Evolutionary conservation across 177 flowering plant species (phyloP), one percentile per base, ranked within the genome.

Genomic region (Vitis hybrid): DNA sequence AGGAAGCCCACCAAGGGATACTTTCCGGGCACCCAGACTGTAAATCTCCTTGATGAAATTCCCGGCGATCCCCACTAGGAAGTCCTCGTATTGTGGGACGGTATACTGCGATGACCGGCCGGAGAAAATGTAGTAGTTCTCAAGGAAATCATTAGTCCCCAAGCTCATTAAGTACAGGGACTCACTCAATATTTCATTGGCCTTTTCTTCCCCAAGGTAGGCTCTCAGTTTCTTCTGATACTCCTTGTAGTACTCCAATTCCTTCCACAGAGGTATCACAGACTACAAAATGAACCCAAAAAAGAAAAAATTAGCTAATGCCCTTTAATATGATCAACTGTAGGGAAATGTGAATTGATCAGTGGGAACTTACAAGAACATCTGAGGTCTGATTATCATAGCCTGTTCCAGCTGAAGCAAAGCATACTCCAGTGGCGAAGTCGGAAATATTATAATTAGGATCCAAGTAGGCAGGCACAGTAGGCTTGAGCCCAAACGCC

Each of bases 381-480:
- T 65, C 70, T 54, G 86, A 72, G 46, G 86, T 83, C 13, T 71
- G 82, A 75, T 79, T 83, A 62, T 83, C 84, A 35, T 72, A 83
- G 59, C 86, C 86, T 61, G 84, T 78, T 50, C 79, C 84, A 35
- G 86, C 86, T 49, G 86, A 83, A 46, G 86, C 86, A 66, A 83
- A 83, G 68, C 78, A 72, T 51, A 83, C 86, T 1, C 86, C 86
- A 30, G 79, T 79, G 35, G 84, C 82, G 14, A 83, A 83, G 64
- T 81, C 84, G 4, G 79, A 62, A 1, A 83, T 81, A 18, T 10
- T 69, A 35, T 79, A 83, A 0, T n/a, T 19, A 0, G 86, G 84
- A 71, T 83, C 86, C 66, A 79, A 64, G 78, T 83, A 83, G 18
- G 86, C 84, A 0, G 86, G 86, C 2, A 83, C 50, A 0, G 40